These are phyloP conservation scores for Esteya vermicola DNA, from an alignment of 2,329 filamentous ascomycete species.

Conservation along the genomic window DNA sequence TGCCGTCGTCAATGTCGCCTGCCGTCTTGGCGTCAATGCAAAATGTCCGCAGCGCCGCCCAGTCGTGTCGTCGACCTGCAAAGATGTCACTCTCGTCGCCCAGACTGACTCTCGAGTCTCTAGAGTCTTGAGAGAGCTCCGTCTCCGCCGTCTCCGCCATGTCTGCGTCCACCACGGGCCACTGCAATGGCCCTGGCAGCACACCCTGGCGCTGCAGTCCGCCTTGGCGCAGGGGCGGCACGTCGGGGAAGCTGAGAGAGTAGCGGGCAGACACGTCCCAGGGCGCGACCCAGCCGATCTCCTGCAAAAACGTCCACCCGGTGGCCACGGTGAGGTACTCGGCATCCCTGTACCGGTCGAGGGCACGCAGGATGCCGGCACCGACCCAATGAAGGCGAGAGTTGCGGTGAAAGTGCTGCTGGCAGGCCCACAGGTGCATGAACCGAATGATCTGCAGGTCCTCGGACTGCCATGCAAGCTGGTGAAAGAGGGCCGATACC, in stretches of 20 bases:
- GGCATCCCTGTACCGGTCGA: conserved; percentile 42
- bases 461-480: conserved; percentile 31
- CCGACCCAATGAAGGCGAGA: conserved; percentile 47
- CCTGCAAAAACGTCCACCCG: conserved; percentile 57
- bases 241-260: conserved; percentile 37
- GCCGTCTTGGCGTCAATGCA: conserved; percentile 58
- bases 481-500: too few relatives aligned
- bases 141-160: neutral
- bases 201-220: conserved; percentile 28
- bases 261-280: conserved; percentile 57
- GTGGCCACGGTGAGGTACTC: conserved; percentile 29
- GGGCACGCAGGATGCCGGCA: conserved; percentile 46
- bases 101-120: conserved; percentile 6
- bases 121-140: neutral
- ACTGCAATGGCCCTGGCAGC: too few relatives aligned
- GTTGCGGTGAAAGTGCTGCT: conserved; percentile 33
- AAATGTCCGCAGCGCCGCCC: conserved; percentile 46
- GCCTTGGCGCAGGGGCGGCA: conserved; percentile 26
- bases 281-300: conserved; percentile 56
- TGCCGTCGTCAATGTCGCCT: conserved; percentile 62
- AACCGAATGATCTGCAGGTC: conserved; percentile 50
- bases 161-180: too few relatives aligned
- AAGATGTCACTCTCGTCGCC: conserved; percentile 31
- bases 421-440: conserved; percentile 53
- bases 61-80: conserved; percentile 39